Evolutionary conservation across 352 stramenopile genomes (phyloP).

Genomic region (Globisporangium canariense): DNA sequence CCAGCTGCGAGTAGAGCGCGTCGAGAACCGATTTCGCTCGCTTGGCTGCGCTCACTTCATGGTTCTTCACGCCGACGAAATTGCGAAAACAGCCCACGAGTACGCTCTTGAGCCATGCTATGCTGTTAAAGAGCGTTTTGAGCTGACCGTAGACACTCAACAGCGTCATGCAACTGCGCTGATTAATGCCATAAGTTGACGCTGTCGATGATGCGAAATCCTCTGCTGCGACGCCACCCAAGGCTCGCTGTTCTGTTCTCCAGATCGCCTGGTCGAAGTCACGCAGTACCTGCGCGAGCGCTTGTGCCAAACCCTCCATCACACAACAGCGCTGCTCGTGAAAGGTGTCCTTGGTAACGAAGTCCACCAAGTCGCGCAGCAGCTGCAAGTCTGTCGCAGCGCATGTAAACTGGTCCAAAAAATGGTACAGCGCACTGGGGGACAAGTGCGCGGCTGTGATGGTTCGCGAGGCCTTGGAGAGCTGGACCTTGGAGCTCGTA

Average conservation of each 20-base stretch:
- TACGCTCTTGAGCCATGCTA: conserved; percentile 40
- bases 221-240: neutral
- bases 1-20: conserved; percentile 37
- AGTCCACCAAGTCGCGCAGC: conserved; percentile 35
- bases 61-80: conserved; percentile 20
- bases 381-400: conserved; percentile 46
- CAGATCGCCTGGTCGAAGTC: conserved; percentile 24
- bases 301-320: conserved; percentile 50
- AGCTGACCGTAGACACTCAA: conserved; percentile 38
- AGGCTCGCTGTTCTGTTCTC: conserved; percentile 1
- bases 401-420: conserved; percentile 29
- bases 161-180: conserved; percentile 26
- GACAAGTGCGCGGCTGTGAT: conserved; percentile 51
- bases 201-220: neutral
- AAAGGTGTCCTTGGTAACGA: conserved; percentile 6
- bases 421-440: conserved; percentile 28
- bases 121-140: conserved; percentile 36
- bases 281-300: conserved; percentile 30
- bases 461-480: conserved; percentile 22
- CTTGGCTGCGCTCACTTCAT: conserved; percentile 32
- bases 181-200: neutral
- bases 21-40: conserved; percentile 40
- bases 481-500: conserved; percentile 18
- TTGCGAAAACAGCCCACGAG: conserved; percentile 32
- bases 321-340: conserved; percentile 23